Conservation (phyloP, 2,329 filamentous ascomycete genomes). For the Setomelanomma holmii region DNA sequence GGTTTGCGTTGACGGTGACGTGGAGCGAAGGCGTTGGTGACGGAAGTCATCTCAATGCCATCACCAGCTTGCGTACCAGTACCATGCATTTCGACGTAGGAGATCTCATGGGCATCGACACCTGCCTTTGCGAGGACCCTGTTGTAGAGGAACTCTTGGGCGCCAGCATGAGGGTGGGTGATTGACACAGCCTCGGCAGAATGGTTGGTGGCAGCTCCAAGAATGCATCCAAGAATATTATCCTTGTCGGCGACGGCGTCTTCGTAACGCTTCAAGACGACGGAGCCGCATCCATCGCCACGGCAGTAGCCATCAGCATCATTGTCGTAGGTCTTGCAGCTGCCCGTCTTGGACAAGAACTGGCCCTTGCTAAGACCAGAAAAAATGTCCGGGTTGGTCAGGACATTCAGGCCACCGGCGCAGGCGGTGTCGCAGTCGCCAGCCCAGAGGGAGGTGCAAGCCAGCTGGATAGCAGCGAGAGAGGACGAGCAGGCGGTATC, state of each 20-base stretch:
- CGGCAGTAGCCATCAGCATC: slow-evolving; percentile 84
- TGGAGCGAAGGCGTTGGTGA: slow-evolving; percentile 69
- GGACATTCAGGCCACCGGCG: slow-evolving; percentile 77
- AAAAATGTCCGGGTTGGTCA: slow-evolving; percentile 84
- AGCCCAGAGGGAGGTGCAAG: slow-evolving; percentile 75
- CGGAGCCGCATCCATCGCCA: slow-evolving; percentile 75
- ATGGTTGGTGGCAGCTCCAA: slow-evolving; percentile 80
- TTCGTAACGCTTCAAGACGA: slow-evolving; percentile 80
- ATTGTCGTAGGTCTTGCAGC: slow-evolving; percentile 82
- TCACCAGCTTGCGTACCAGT: slow-evolving; percentile 89
- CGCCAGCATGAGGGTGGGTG: slow-evolving; percentile 79
- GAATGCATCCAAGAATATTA: slow-evolving; percentile 73
- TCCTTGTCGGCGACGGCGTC: slow-evolving; percentile 81
- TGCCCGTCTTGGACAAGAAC: slow-evolving; percentile 77
- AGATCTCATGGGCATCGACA: slow-evolving; percentile 77
- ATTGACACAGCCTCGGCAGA: slow-evolving; percentile 83
- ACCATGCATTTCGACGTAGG: slow-evolving; percentile 89
- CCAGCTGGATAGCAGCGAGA: slow-evolving; percentile 73
- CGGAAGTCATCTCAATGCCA: slow-evolving; percentile 80
- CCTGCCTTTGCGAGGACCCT: slow-evolving; percentile 75
- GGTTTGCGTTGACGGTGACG: slow-evolving; percentile 57
- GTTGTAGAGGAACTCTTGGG: slow-evolving; percentile 75
- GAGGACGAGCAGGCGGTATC: slow-evolving; percentile 83
- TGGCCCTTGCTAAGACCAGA: slow-evolving; percentile 76
- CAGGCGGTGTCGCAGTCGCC: slow-evolving; percentile 83